Conservation (phyloP, 176 grass and related monocot genomes). For the Olyra latifolia region DNA sequence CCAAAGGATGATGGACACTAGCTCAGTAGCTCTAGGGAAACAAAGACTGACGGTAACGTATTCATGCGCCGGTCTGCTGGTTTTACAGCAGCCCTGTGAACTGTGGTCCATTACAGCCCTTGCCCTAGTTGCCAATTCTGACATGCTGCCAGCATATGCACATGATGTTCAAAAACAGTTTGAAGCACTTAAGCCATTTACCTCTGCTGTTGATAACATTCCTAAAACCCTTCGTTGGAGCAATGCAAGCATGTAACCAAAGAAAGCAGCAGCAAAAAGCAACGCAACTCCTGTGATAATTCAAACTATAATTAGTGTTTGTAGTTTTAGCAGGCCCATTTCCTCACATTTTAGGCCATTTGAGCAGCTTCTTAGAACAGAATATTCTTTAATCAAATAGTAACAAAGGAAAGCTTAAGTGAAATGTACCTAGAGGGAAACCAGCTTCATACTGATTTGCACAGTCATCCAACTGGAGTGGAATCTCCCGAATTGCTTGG, state of each 20-base stretch:
- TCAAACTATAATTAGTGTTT: constrained; percentile 25
- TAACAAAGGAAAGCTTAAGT: constrained; percentile 2
- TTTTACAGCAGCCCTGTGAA: constrained; percentile 19
- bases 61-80: not conserved
- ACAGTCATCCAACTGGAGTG: constrained; percentile 81
- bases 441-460: constrained; percentile 70
- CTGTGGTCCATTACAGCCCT: constrained; percentile 11
- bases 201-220: constrained; percentile 68
- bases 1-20: constrained; percentile 10
- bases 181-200: constrained; percentile 35
- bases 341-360: not conserved
- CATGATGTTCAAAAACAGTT: constrained; percentile 6
- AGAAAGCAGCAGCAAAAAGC: constrained; percentile 92
- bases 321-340: not conserved
- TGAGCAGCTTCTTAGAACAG: constrained; percentile 14
- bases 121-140: constrained; percentile 27
- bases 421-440: constrained; percentile 84
- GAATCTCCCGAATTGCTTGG: constrained; percentile 92
- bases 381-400: constrained; percentile 10
- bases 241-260: constrained; percentile 97
- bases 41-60: constrained; percentile 3
- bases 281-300: constrained; percentile 71
- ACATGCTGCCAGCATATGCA: not conserved
- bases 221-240: constrained; percentile 72
- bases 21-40: not conserved